These are phyloP conservation scores for Bocquillonia castaneifolia DNA, from an alignment of 441 rosid genomes.

Conservation along the genomic window DNA sequence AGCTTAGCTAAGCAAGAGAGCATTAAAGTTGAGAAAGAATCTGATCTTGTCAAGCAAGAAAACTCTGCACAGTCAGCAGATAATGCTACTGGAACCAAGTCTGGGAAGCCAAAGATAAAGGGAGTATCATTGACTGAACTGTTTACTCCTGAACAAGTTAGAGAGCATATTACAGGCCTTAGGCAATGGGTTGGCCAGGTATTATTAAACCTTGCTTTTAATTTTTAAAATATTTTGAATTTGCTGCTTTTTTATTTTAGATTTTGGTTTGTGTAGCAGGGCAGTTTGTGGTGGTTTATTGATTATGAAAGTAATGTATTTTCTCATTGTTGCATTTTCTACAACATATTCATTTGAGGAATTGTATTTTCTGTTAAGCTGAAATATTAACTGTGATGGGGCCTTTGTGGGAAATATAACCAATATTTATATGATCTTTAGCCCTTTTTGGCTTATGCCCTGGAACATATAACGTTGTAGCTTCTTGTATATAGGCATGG, in stretches of 20 bases:
- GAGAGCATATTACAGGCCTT: slow-evolving; percentile 84
- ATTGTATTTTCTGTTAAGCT: not conserved
- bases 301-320: not conserved
- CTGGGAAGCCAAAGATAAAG: slow-evolving; percentile 94
- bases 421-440: not conserved
- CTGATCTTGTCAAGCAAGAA: slow-evolving; percentile 54
- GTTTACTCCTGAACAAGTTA: slow-evolving; percentile 97
- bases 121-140: slow-evolving; percentile 96
- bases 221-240: not conserved
- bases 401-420: not conserved
- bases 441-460: not conserved
- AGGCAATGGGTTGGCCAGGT: slow-evolving; percentile 99
- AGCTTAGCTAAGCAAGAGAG: slow-evolving; percentile 45
- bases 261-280: not conserved
- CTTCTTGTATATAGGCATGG: not conserved
- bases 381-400: not conserved
- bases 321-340: not conserved
- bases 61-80: slow-evolving; percentile 48
- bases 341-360: not conserved
- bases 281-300: not conserved
- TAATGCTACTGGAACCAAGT: slow-evolving; percentile 51
- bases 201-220: not conserved
- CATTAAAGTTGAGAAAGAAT: slow-evolving; percentile 54
- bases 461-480: not conserved
- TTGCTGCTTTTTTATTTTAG: not conserved